Conservation (phyloP, 192 early-diverging fungal species). For the Entomortierella lignicola region DNA sequence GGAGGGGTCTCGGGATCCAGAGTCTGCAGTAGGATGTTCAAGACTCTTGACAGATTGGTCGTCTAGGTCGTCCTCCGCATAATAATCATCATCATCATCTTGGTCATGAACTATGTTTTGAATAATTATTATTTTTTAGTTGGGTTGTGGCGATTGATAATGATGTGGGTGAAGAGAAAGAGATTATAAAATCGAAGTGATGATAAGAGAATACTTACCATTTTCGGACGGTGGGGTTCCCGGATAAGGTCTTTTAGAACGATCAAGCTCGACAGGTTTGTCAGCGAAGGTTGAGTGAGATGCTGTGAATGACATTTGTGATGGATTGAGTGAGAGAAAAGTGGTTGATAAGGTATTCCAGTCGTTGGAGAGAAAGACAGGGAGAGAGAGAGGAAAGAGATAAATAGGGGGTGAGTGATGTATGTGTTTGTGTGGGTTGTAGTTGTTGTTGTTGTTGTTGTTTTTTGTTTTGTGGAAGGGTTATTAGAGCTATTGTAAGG, state of each 20-base stretch:
- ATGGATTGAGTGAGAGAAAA: neutral
- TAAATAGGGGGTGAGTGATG: neutral
- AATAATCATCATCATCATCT: neutral
- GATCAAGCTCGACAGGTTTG: slow-evolving; percentile 8
- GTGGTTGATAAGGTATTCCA: slow-evolving; percentile 10
- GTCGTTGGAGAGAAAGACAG: too few species aligned
- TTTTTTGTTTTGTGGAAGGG: neutral
- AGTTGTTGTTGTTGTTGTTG: neutral
- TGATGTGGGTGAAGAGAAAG: neutral
- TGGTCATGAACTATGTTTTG: slow-evolving; percentile 9
- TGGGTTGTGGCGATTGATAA: neutral
- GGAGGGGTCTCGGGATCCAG: slow-evolving; percentile 9
- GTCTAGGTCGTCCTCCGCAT: slow-evolving; percentile 20
- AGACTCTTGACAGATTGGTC: slow-evolving; percentile 21
- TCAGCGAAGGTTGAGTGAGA: neutral
- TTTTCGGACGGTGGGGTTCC: slow-evolving; percentile 28
- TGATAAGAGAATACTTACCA: slow-evolving; percentile 6
- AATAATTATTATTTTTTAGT: neutral
- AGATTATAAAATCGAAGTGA: neutral
- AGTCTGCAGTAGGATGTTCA: neutral
- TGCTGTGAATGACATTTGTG: slow-evolving; percentile 34
- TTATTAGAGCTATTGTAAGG: neutral
- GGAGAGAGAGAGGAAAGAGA: neutral
- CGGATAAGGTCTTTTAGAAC: slow-evolving; percentile 35
- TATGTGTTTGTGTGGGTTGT: neutral